These are phyloP conservation scores for Fagopyrum homotropicum DNA, from an alignment of 148 eudicot genomes.

Conservation along the genomic window DNA sequence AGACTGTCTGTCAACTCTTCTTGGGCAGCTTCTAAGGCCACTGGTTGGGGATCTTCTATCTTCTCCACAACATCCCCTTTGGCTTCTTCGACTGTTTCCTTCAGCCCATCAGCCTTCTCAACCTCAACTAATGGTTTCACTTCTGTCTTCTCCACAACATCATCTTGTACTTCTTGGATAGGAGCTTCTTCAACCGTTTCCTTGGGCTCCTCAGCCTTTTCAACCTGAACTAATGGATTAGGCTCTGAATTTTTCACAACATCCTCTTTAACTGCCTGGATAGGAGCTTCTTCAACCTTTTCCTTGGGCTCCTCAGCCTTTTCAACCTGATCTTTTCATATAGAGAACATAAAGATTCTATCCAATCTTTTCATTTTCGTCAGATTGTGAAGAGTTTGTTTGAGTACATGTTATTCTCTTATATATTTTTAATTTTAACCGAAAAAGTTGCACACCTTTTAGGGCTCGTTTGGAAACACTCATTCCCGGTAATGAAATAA, in stretches of 20 bases:
- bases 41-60: conserved; percentile 5
- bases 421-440: no score
- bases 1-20: neutral
- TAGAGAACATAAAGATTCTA: no score
- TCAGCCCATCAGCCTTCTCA: neutral
- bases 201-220: neutral
- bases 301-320: neutral
- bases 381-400: no score
- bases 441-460: no score
- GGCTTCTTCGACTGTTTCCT: neutral
- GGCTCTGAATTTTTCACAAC: neutral
- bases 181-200: neutral
- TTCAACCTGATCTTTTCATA: neutral
- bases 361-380: no score
- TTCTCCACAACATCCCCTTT: conserved; percentile 1
- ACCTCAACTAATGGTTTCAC: neutral
- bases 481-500: no score
- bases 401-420: no score
- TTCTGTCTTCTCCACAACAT: neutral
- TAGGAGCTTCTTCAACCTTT: neutral
- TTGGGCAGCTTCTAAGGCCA: neutral
- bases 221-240: neutral
- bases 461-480: no score
- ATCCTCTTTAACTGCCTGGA: conserved; percentile 11
- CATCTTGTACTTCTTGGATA: neutral